Evolutionary conservation across 2,329 filamentous ascomycete genomes (phyloP), one percentile per base, ranked within the genome.

Genomic region (Hypoxylon sp.): DNA sequence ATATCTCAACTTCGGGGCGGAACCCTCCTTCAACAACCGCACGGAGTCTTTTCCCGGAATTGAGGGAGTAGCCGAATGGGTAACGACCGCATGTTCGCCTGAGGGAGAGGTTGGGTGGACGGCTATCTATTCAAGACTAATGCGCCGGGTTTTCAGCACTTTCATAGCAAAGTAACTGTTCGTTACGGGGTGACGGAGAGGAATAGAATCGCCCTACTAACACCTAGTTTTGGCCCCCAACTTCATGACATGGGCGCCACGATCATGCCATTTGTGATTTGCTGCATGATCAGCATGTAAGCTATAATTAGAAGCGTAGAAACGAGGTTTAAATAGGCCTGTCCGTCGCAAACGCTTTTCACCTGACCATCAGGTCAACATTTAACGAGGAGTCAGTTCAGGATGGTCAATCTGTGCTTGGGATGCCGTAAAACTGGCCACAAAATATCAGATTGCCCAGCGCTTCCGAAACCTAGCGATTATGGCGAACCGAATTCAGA

Each of bases 351-450:
- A 10, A n/a, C 14, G 14, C 6, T 49, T n/a, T 49, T 28, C 46
- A n/a, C n/a, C 9, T 28, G 6, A 3, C 6, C 14, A 3, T 30
- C n/a, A 30, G 30, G 7, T 28, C 13, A 49, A n/a, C 25, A 10
- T 32, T 49, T 17, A 6, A 49, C 4, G 17, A 43, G 17, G 25
- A 5, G 14, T 30, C n/a, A 4, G 19, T 13, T 3, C 10, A 45
- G 14, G 10, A 58, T 49, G 43, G 43, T 36, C 19, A 38, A 46
- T 38, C 28, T 48, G 13, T 58, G 43, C 43, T n/a, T 58, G 17
- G n/a, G 55, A 5, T 58, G 55, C 55, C 43, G 43, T 14, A 17
- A 38, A 38, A 2, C 55, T 34, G 41, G 43, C 28, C 30, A 58
- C 43, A 34, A 28, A n/a, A 10, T 28, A 36, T 48, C 41, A 28